Base-by-base conservation (phyloP, 2,329 filamentous ascomycete genomes). In the Chaetomiaceae sp. region DNA sequence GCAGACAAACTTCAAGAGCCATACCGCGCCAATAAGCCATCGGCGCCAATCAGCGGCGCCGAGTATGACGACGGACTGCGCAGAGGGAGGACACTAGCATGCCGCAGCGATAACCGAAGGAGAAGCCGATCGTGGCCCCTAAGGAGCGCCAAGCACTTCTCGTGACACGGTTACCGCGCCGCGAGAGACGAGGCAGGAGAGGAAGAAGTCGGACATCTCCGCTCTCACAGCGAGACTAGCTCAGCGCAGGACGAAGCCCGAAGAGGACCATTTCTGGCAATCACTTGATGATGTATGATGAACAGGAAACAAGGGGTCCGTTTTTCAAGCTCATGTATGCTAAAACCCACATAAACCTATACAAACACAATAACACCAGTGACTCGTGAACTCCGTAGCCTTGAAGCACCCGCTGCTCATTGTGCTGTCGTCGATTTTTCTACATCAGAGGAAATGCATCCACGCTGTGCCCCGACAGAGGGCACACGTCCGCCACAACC, bases 361-460 rank as follows among this genome's bases (percentile, higher is more conserved):
- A 51, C n/a, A 19, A 42, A 33, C 14, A 39, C 31, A 29, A 47
- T n/a, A 25, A 36, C 43, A 51, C 27, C 20, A 39, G 29, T 40
- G n/a, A n/a, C n/a, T 37, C 43, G 29, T 27, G 17, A 34, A 53
- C 51, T 48, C 29, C 44, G 17, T 53, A 17, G 23, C 22, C 29
- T 27, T 12, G 19, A n/a, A 29, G 8, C 31, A n/a, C 39, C 31
- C 23, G 11, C 46, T 44, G 38, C 40, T 36, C 20, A 15, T 47
- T 43, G 29, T 17, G 22, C 15, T 36, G 51, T 31, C 23, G 48
- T 31, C 17, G 48, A 48, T 40, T 47, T 53, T 51, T 39, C 22
- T 54, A 50, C 46, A 39, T 53, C 33, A 25, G 7, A 53, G n/a
- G n/a, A 58, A 59, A 51, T 50, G 47, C 39, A 47, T 33, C 51